Base-by-base conservation (phyloP, 2,329 filamentous ascomycete genomes). In the Fusarium agapanthi region DNA sequence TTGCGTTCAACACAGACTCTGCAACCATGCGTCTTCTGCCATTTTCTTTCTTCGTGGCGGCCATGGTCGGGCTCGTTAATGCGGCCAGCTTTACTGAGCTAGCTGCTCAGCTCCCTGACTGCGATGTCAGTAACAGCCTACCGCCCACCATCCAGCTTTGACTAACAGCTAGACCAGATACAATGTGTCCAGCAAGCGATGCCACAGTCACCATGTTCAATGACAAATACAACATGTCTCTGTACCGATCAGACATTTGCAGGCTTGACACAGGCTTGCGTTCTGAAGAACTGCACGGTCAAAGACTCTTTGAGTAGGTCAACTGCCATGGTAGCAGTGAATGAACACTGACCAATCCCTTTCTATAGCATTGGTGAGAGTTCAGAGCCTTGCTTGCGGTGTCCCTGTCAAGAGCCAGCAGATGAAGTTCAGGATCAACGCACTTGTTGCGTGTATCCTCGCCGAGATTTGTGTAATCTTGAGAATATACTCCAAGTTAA, bases 201-300 rank as follows among this genome's bases (percentile, higher is more conserved):
- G 12, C 71, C 71, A 18, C 15, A 50, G 12, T 73, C 71, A 7
- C 61, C 70, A 15, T 73, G 71, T 24, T 50, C 56, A 10, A 22
- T 73, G 61, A 67, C 61, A 32, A 73, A 73, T 30, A 60, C 61
- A 5, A 71, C 70, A 59, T 73, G 71, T 28, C 41, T 73, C 10
- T 73, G 71, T n/a, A 73, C 71, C 10, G 66, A 73, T 12, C 61
- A 60, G 15, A 71, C 61, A 8, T 73, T 73, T 40, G 66, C 70
- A 7, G 58, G 54, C 3, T 22, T 73, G 30, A 61, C 66, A 4
- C 71, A 73, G 28, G 57, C 57, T 35, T 73, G 71, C n/a, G 71
- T 73, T 7, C 7, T 56, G 26, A 34, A 58, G 41, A 61, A 54
- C 20, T 73, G 71, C 24, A 73, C 61, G 3, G n/a, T 73, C 22